Base-by-base conservation (phyloP, 805 yeast genomes). In the Pichia kluyveri region DNA sequence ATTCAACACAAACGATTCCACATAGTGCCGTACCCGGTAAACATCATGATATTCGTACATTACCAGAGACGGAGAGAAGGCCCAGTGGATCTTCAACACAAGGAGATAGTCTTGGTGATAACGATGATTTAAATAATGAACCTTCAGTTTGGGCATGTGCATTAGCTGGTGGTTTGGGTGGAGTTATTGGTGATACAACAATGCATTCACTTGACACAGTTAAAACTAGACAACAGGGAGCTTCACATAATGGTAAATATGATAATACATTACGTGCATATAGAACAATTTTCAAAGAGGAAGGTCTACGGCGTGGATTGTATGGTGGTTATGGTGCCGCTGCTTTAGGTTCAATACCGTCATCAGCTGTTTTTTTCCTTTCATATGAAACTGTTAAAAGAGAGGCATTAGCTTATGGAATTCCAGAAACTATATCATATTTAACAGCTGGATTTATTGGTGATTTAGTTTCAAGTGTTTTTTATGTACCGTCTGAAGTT, bases 141-240 rank as follows among this genome's bases (percentile, higher is more conserved):
- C 69, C 79, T 0, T 75, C 84, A 7, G 64, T 83, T 26, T 41
- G 75, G 52, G 73, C 76, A 58, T 79, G 88, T 60, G 72, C 88
- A 72, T 47, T 89, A 38, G 96, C 97, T 0, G 99, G 99, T 40
- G 97, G 96, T 0, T 67, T 91, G 43, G 99, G 99, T 8, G 99
- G 98, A 1, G 82, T 86, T 47, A 77, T 90, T 38, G 98, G 97
- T 14, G 99, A 91, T 59, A 76, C 93, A 1, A 69, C 79, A 31
- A 93, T 93, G 97, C 97, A 93, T 66, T 90, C 98, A 0, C 68
- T 93, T 36, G 99, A 93, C 61, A 93, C 99, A 0, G 96, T 93
- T 32, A 93, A 93, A 63, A 93, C 99, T 2, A 73, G 99, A 53
- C 99, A 93, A 63, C 99, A 93, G 62, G 98, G 96, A n/a, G 86